Base-by-base conservation (phyloP, 2,329 filamentous ascomycete genomes). In the Botryotinia convoluta region DNA sequence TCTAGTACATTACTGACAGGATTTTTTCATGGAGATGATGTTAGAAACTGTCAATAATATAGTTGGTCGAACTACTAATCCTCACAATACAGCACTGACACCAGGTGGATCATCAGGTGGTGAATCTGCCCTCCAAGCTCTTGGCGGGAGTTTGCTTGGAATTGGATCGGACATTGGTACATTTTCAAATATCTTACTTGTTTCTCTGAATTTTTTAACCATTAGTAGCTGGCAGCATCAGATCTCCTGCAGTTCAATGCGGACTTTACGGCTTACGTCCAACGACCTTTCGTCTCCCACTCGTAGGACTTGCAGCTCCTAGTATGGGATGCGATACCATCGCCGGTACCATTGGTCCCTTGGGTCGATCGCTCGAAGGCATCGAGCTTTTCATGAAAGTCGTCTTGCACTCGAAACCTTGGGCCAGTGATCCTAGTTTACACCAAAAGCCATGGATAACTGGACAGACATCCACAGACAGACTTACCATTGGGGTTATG, bases 211-310 rank as follows among this genome's bases (percentile, higher is more conserved):
- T n/a, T n/a, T n/a, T n/a, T 14, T 61, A 37, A 37, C 0, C 1
- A 0, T 61, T 7, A 61, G 0, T 32, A 37, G 32, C 79, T n/a
- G 82, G 82, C 7, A 81, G 79, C 68, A 80, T 83, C 51, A 78
- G 82, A n/a, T 82, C 83, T 64, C 82, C 82, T 0, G 76, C 78
- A 70, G 80, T 80, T 4, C 83, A 81, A 73, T 82, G 80, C 75
- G 75, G 79, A 48, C 73, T 83, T 1, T 83, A 82, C 74, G n/a
- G 59, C 14, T 37, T 61, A 61, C 32, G 32, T 37, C 59, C 32
- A 61, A 61, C 59, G 29, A 81, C 82, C 1, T 75, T 83, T 44
- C 83, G 83, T 70, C 82, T 82, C 2, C 59, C 59, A 26, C 14
- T 65, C 1, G 62, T 42, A 42, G 20, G 62, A 65, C 9, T 65